These are phyloP conservation scores for Jackrogersella minutella DNA, from an alignment of 495 filamentous ascomycete genomes.

Conservation along the genomic window DNA sequence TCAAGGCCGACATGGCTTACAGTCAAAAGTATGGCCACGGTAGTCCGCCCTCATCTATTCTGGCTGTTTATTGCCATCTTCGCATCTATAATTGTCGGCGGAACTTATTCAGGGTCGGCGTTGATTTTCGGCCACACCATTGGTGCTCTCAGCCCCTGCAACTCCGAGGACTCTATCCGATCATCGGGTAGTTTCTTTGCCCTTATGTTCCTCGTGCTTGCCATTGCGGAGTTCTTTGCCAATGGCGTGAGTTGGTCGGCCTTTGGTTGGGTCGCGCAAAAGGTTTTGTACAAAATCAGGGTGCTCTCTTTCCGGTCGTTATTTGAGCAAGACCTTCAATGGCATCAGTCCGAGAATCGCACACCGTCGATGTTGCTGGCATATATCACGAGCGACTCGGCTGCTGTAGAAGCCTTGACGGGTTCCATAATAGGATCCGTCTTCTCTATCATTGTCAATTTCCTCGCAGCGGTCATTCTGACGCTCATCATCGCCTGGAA, in stretches of 20 bases:
- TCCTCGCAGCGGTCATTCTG: conserved; percentile 56
- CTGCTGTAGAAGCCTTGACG: conserved; percentile 52
- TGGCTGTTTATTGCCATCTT: conserved; percentile 42
- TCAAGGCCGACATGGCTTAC: conserved; percentile 37
- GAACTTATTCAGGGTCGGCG: conserved; percentile 55
- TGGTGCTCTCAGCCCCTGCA: conserved; percentile 43
- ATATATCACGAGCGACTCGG: conserved; percentile 62
- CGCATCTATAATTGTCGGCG: conserved; percentile 53
- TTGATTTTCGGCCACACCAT: conserved; percentile 63
- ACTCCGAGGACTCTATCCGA: conserved; percentile 46
- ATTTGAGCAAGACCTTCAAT: conserved; percentile 58
- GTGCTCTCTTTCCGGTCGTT: conserved; percentile 57
- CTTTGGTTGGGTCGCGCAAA: conserved; percentile 60
- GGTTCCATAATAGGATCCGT: conserved; percentile 57
- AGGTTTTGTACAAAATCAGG: conserved; percentile 52
- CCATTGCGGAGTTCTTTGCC: conserved; percentile 56
- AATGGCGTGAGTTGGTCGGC: conserved; percentile 55
- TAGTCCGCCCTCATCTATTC: conserved; percentile 41
- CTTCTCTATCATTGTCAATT: conserved; percentile 57
- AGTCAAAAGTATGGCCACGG: conserved; percentile 34
- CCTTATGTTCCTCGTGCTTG: conserved; percentile 63
- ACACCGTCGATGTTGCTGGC: conserved; percentile 60
- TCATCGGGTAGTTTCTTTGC: conserved; percentile 57
- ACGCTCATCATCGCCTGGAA: conserved; percentile 70
- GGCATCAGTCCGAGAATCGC: conserved; percentile 57